Conservation (phyloP, 2,329 filamentous ascomycete species). For the Colletotrichum somersetense region DNA sequence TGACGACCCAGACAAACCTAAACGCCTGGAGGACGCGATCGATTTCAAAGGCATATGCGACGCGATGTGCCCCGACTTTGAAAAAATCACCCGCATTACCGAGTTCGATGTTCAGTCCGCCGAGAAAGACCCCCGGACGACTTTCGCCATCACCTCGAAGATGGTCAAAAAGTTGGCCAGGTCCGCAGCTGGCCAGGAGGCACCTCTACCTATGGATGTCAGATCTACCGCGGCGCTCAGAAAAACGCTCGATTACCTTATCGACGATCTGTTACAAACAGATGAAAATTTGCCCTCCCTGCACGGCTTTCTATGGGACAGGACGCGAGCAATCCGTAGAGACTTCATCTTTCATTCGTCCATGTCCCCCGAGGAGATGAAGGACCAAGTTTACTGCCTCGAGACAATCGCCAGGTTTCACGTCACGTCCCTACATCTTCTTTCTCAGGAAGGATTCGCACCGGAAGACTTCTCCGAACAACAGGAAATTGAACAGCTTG, state of each 20-base stretch:
- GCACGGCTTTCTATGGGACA: slow-evolving; percentile 77
- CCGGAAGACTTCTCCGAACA: slow-evolving; percentile 74
- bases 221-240: slow-evolving; percentile 70
- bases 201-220: slow-evolving; percentile 76
- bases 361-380: slow-evolving; percentile 68
- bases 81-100: slow-evolving; percentile 72
- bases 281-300: slow-evolving; percentile 67
- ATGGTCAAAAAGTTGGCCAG: slow-evolving; percentile 78
- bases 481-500: slow-evolving; percentile 76
- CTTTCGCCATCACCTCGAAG: slow-evolving; percentile 61
- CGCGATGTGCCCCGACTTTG: slow-evolving; percentile 77
- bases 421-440: slow-evolving; percentile 72
- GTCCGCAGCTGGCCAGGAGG: slow-evolving; percentile 76
- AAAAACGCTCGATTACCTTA: slow-evolving; percentile 72
- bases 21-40: slow-evolving; percentile 72
- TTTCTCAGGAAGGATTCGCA: slow-evolving; percentile 68
- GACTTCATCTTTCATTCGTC: slow-evolving; percentile 77
- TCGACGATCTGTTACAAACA: slow-evolving; percentile 68
- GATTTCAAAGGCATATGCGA: slow-evolving; percentile 77
- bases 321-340: slow-evolving; percentile 74
- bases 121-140: slow-evolving; percentile 63
- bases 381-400: slow-evolving; percentile 71
- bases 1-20: slow-evolving; percentile 74
- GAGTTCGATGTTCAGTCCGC: slow-evolving; percentile 69
- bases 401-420: slow-evolving; percentile 77